Conservation (phyloP, 768 basidiomycete species). For the Heimioporus sp. region DNA sequence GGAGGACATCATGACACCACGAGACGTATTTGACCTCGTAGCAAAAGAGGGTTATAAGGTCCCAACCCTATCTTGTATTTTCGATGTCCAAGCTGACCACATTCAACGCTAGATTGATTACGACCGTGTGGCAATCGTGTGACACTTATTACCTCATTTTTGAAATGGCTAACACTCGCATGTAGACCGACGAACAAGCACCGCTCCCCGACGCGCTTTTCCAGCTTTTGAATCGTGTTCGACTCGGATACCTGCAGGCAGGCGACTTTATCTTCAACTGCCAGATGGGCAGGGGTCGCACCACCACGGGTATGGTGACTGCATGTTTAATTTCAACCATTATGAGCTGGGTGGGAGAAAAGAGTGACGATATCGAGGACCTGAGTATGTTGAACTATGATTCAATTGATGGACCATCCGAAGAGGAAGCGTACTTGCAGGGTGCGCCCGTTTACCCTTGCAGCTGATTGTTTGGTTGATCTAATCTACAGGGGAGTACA, state of each 20-base stretch:
- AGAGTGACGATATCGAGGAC: constrained; percentile 37
- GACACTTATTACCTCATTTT: constrained; percentile 20
- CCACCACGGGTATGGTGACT: constrained; percentile 95
- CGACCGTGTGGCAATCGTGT: constrained; percentile 84
- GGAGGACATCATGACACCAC: constrained; percentile 82
- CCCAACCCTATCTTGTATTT: neutral
- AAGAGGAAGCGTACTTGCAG: constrained; percentile 86
- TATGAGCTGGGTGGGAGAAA: constrained; percentile 53
- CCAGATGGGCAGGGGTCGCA: constrained; percentile 91
- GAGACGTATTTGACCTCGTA: constrained; percentile 78
- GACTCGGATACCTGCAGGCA: constrained; percentile 50
- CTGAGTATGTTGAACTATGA: constrained; percentile 50
- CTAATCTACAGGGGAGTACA: constrained; percentile 80
- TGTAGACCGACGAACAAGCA: constrained; percentile 95
- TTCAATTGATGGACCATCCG: constrained; percentile 76
- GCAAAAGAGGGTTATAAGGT: constrained; percentile 73
- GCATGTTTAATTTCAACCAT: constrained; percentile 83
- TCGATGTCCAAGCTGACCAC: constrained; percentile 1
- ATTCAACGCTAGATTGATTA: constrained; percentile 65
- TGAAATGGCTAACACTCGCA: constrained; percentile 4
- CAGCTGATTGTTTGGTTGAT: neutral
- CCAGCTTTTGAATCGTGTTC: constrained; percentile 74
- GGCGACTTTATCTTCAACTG: constrained; percentile 94
- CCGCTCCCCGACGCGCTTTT: constrained; percentile 86
- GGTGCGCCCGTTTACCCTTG: constrained; percentile 41